Evolutionary conservation across 2,329 filamentous ascomycete species (phyloP).

Genomic region (Lecanicillium sp.): DNA sequence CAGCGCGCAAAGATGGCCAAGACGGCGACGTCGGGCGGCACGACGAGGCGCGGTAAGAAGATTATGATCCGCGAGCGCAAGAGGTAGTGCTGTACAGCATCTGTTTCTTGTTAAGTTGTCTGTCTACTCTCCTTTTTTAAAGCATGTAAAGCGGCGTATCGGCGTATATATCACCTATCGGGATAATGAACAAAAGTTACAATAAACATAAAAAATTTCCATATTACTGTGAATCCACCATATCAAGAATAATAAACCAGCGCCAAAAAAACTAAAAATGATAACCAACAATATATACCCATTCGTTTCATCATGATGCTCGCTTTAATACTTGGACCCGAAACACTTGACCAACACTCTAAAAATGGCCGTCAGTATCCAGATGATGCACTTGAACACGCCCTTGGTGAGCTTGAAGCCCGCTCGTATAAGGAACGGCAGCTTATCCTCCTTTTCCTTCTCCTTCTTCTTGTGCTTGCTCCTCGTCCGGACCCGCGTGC

Average conservation of each 20-base stretch:
- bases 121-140: no score
- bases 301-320: constrained; percentile 2
- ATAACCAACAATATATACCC: not conserved
- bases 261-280: not conserved
- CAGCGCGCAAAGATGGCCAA: constrained; percentile 61
- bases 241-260: not conserved
- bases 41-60: constrained; percentile 56
- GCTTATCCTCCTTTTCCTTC: constrained; percentile 38
- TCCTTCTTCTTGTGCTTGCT: constrained; percentile 31
- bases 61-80: constrained; percentile 59
- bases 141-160: constrained; percentile 8
- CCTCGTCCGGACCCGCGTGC: not conserved
- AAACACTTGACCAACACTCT: constrained; percentile 47
- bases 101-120: no score
- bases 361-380: constrained; percentile 50
- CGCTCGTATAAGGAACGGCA: constrained; percentile 44
- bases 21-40: constrained; percentile 53
- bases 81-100: constrained; percentile 40
- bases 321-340: constrained; percentile 34
- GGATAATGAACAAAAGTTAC: constrained; percentile 2
- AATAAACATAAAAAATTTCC: not conserved
- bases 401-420: constrained; percentile 46
- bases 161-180: not conserved
- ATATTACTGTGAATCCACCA: not conserved
- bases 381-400: constrained; percentile 52